Evolutionary conservation across 78 protist genomes (phyloP).

Genomic region (Speleostelium caveatum): DNA sequence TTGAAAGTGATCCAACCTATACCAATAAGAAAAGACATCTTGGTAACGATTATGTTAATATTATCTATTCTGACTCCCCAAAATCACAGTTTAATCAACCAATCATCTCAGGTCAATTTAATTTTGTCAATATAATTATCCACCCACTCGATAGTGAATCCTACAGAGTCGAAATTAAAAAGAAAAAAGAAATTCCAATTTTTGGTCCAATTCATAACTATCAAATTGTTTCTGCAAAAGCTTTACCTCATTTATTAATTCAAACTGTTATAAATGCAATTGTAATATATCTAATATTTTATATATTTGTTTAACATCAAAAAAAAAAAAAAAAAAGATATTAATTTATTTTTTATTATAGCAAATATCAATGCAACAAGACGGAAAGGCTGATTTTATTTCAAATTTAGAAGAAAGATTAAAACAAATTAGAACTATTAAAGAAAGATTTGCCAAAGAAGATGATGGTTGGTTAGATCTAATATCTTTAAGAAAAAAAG

Average conservation of each 20-base stretch:
- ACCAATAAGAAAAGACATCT: slow-evolving; percentile 83
- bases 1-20: slow-evolving; percentile 38
- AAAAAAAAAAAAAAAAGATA: no score
- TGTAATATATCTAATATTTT: background rate
- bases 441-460: slow-evolving; percentile 64
- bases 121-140: slow-evolving; percentile 74
- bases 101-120: slow-evolving; percentile 79
- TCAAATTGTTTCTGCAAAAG: slow-evolving; percentile 58
- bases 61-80: slow-evolving; percentile 73
- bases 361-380: slow-evolving; percentile 58
- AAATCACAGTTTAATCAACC: slow-evolving; percentile 11
- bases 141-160: slow-evolving; percentile 61
- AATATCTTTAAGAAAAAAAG: slow-evolving; percentile 15
- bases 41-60: slow-evolving; percentile 85
- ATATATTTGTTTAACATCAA: background rate
- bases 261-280: slow-evolving; percentile 80
- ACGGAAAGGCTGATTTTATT: slow-evolving; percentile 66
- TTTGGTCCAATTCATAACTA: slow-evolving; percentile 76
- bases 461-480: slow-evolving; percentile 77
- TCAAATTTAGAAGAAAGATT: slow-evolving; percentile 78
- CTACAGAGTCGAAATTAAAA: slow-evolving; percentile 76
- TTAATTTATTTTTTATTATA: background rate
- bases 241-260: slow-evolving; percentile 54
- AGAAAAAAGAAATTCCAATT: slow-evolving; percentile 73
- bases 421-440: slow-evolving; percentile 73